Percentiles rank a stretch among this genome's conserved stretches.
These are phyloP conservation scores for Agaricus subrufescens DNA, from an alignment of 768 basidiomycete genomes.

Conservation along the genomic window DNA sequence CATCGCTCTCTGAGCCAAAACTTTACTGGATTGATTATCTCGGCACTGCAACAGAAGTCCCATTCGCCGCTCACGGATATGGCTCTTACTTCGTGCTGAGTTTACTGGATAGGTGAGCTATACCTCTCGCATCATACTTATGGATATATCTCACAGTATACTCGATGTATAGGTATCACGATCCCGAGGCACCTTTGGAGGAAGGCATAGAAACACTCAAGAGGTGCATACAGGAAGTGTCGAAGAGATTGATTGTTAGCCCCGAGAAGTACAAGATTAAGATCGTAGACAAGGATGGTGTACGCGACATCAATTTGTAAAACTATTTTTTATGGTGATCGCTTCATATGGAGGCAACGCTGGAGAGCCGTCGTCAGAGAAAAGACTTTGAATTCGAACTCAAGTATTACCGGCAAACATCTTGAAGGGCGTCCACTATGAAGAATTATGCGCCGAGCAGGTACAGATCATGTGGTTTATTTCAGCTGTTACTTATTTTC, in stretches of 20 bases:
- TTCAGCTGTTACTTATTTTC: too few relatives aligned
- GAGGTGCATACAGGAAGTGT: slow-evolving; percentile 85
- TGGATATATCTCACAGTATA: background rate
- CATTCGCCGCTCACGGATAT: slow-evolving; percentile 94
- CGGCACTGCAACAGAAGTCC: slow-evolving; percentile 83
- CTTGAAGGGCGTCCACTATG: too few relatives aligned
- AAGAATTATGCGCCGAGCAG: too few relatives aligned
- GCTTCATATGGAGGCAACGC: background rate
- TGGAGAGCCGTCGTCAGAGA: too few relatives aligned
- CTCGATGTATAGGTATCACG: slow-evolving; percentile 64
- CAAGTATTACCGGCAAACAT: too few relatives aligned
- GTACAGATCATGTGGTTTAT: too few relatives aligned
- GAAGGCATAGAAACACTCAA: slow-evolving; percentile 81
- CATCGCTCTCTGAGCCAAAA: slow-evolving; percentile 62
- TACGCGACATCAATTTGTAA: slow-evolving; percentile 73
- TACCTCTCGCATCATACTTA: background rate
- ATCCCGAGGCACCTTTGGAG: slow-evolving; percentile 79
- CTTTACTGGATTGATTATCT: slow-evolving; percentile 97
- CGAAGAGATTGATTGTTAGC: slow-evolving; percentile 77
- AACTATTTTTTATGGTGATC: background rate
- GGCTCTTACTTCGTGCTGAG: slow-evolving; percentile 89
- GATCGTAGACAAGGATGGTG: slow-evolving; percentile 88
- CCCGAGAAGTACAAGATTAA: slow-evolving; percentile 85
- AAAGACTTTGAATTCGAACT: too few relatives aligned
- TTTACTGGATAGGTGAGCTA: slow-evolving; percentile 82